Evolutionary conservation across 1,284 basidiomycete genomes (phyloP), one percentile per base, ranked within the genome.

Genomic region (Cryptococcus neoformans): DNA sequence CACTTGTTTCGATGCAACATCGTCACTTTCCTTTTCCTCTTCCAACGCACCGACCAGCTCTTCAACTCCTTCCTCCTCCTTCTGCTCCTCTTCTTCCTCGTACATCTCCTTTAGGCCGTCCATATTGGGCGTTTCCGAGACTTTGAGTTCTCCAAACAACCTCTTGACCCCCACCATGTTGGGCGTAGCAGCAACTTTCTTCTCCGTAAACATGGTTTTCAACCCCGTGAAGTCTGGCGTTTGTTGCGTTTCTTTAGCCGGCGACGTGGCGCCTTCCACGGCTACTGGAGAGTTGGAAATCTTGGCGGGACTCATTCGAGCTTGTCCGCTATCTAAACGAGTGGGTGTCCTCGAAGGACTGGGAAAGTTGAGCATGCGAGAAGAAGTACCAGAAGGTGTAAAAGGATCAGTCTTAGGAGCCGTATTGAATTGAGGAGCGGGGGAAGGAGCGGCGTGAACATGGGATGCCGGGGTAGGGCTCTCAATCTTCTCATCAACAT

Each of bases 221-320:
- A 67, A 52, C 5, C 65, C 67, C 6, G 49, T 42, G 35, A 69
- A 62, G 7, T n/a, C 45, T 3, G 69, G 69, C 16, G 68, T 72
- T 1, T 55, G 44, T 1, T 56, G 42, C 16, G 72, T 65, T 12
- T 55, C 54, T 0, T 63, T 41, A 12, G 38, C 50, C 42, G 56
- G 53, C n/a, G 39, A 34, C 21, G 21, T 21, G 71, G 69, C 16
- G 71, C 65, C 14, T 55, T 53, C 21, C 21, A 21, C 21, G 0
- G 64, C 42, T 12, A 39, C 51, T 0, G 62, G 57, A 6, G 52
- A 53, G 11, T 10, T 41, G n/a, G 40, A 41, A n/a, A 47, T 41
- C 41, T 57, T 53, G 11, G 37, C 41, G 0, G 62, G 57, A 7
- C 49, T 54, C 21, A 21, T 21, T 21, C 21, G 21, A n/a, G 49